Evolutionary conservation across 345 rosid genomes (phyloP).

Genomic region (Microcos paniculata): DNA sequence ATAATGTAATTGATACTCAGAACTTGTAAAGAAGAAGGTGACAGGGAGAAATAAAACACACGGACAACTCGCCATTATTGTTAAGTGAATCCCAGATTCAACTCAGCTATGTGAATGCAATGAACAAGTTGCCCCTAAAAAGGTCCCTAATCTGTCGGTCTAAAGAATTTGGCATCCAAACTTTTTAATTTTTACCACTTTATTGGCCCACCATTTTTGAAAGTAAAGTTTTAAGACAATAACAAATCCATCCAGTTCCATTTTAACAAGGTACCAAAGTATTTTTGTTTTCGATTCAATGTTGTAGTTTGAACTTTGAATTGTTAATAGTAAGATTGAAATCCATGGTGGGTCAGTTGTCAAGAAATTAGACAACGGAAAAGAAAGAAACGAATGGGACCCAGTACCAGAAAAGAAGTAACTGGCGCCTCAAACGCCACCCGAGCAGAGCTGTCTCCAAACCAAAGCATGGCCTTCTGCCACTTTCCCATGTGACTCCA

Average conservation of each 20-base stretch:
- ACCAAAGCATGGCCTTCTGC: neutral
- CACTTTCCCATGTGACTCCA: slow-evolving; percentile 12
- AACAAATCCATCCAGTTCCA: no score
- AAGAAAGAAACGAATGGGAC: neutral
- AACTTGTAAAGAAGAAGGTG: neutral
- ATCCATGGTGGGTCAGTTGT: neutral
- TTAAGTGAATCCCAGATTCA: neutral
- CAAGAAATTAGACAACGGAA: neutral
- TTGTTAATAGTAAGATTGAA: neutral
- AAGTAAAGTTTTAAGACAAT: neutral
- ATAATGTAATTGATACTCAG: neutral
- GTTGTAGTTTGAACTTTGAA: no score
- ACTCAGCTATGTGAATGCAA: neutral
- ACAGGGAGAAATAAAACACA: no score
- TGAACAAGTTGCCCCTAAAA: neutral
- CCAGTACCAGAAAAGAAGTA: neutral
- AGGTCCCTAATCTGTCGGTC: neutral
- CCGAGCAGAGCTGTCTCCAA: slow-evolving; percentile 1
- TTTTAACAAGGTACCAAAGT: neutral
- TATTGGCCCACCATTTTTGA: neutral
- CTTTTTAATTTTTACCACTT: neutral
- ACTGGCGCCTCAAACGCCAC: neutral
- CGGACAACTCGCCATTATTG: neutral
- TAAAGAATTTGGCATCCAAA: neutral
- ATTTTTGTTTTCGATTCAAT: neutral